These are phyloP conservation scores for Daldinia concentrica DNA, from an alignment of 495 filamentous ascomycete species.

Conservation along the genomic window DNA sequence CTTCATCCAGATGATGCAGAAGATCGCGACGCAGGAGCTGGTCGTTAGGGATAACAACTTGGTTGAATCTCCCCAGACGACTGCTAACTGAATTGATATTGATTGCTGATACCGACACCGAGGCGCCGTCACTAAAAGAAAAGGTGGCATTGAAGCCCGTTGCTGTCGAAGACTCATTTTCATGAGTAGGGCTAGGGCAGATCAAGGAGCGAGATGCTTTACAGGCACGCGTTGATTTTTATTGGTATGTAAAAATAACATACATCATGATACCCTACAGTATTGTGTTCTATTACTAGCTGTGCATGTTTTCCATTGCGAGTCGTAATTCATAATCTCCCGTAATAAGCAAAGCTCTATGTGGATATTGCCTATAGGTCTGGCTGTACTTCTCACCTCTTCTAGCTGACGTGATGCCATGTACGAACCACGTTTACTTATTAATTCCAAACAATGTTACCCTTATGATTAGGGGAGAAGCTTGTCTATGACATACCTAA, in stretches of 20 bases:
- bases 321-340: not conserved
- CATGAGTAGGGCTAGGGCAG: not conserved
- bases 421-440: not conserved
- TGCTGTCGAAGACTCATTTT: not conserved
- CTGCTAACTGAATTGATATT: not conserved
- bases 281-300: not conserved
- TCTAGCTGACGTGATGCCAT: not conserved
- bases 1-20: constrained; percentile 56
- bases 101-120: not conserved
- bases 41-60: constrained; percentile 52
- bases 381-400: not conserved
- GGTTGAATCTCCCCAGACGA: constrained; percentile 38
- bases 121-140: not conserved
- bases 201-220: not conserved
- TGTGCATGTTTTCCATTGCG: not conserved
- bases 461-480: not conserved
- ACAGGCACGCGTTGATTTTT: not conserved
- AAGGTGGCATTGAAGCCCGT: not conserved
- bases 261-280: not conserved
- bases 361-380: not conserved
- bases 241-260: not conserved
- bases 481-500: not conserved
- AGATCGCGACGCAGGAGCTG: constrained; percentile 51
- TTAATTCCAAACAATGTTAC: not conserved
- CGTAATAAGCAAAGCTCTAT: not conserved